These are phyloP conservation scores for Coffea canephora DNA, from an alignment of 257 asterid genomes.

Conservation along the genomic window DNA sequence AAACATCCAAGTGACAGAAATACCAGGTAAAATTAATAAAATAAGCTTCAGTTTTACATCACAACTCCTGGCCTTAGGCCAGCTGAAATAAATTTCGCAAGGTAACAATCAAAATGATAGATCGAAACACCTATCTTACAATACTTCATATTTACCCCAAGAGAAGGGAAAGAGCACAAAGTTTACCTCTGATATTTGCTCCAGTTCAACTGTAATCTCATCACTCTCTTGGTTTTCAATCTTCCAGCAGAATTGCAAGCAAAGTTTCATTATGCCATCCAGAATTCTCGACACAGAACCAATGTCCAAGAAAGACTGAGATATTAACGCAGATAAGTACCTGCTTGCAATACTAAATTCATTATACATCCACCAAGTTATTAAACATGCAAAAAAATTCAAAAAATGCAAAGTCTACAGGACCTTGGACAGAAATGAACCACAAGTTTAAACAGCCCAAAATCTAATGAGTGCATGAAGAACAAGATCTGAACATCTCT, in stretches of 20 bases:
- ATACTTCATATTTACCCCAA: neutral
- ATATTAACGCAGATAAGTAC: slow-evolving; percentile 85
- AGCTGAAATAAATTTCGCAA: neutral
- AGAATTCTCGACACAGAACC: slow-evolving; percentile 97
- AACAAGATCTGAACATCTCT: neutral
- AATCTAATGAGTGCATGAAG: neutral
- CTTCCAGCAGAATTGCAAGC: slow-evolving; percentile 96
- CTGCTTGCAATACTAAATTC: slow-evolving; percentile 35
- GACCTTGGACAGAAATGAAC: neutral
- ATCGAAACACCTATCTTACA: neutral
- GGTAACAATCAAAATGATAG: neutral
- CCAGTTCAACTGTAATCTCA: slow-evolving; percentile 66
- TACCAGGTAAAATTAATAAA: neutral
- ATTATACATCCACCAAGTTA: neutral
- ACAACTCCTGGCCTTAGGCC: neutral
- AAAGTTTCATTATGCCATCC: slow-evolving; percentile 92
- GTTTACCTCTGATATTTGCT: slow-evolving; percentile 86
- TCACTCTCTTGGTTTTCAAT: slow-evolving; percentile 68
- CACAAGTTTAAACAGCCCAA: neutral
- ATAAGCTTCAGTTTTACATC: neutral
- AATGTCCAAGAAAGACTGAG: slow-evolving; percentile 94
- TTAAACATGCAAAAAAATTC: slow-evolving; percentile 1
- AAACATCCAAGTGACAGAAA: neutral
- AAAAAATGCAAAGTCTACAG: neutral
- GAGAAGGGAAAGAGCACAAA: slow-evolving; percentile 20